Conservation (phyloP, 768 basidiomycete genomes). For the Pleurotus pulmonarius region DNA sequence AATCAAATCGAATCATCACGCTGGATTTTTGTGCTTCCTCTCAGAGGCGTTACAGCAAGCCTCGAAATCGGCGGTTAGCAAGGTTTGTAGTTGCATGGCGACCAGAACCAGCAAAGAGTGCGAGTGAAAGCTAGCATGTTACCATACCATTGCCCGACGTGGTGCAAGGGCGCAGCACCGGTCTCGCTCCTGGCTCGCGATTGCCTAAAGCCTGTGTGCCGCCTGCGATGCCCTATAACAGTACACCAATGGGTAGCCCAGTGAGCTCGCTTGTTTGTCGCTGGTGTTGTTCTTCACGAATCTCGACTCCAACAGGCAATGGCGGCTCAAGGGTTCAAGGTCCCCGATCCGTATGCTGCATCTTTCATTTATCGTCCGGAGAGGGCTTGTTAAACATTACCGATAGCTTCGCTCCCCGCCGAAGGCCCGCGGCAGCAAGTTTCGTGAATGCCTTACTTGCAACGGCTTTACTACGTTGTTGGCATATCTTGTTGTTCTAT, state of each 20-base stretch:
- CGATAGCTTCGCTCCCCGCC: not conserved
- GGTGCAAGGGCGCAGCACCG: too few species aligned
- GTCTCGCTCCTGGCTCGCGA: too few species aligned
- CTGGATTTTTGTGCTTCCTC: too few species aligned
- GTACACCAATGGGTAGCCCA: not conserved
- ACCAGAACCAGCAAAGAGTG: too few species aligned
- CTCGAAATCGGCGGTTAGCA: too few species aligned
- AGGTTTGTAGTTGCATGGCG: too few species aligned
- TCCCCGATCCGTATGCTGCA: not conserved
- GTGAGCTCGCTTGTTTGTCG: not conserved
- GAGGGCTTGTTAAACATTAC: not conserved
- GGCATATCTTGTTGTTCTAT: slow-evolving; percentile 67
- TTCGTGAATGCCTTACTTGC: slow-evolving; percentile 20
- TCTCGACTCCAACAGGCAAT: not conserved
- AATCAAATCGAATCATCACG: too few species aligned
- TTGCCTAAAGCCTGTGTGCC: too few species aligned
- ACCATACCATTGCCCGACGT: too few species aligned
- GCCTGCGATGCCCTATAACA: not conserved
- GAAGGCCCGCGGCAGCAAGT: not conserved
- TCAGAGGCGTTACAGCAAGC: too few species aligned
- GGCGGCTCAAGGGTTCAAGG: not conserved
- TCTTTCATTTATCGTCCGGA: not conserved
- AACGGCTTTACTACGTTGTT: slow-evolving; percentile 51
- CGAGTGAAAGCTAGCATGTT: too few species aligned
- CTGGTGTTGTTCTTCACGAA: too few species aligned